phyloP scores from a whole-genome alignment of 1,139 yeast species.

The Meyerozyma sp. region DNA sequence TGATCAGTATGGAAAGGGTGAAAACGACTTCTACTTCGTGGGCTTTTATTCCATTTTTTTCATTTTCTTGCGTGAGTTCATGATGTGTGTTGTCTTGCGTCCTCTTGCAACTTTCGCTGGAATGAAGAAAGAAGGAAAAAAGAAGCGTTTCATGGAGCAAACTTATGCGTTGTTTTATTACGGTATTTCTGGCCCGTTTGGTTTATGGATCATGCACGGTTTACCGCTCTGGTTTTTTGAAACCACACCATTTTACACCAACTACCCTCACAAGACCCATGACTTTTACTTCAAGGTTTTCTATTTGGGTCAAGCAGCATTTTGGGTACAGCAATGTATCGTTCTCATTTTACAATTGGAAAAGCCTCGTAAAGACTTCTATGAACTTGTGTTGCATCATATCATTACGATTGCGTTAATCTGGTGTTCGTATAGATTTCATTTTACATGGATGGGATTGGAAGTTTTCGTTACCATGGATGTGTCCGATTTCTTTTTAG shows the following conservation, averaged over 20 bases:
- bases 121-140: conserved; percentile 51
- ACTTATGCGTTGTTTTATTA: conserved; percentile 79
- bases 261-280: conserved; percentile 81
- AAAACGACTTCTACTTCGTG: conserved; percentile 75
- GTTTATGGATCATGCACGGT: conserved; percentile 80
- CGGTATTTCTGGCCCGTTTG: conserved; percentile 78
- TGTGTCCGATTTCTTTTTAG: conserved; percentile 83
- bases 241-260: conserved; percentile 71
- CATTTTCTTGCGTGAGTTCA: conserved; percentile 85
- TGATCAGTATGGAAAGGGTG: conserved; percentile 79
- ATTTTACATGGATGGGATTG: conserved; percentile 93
- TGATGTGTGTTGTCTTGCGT: conserved; percentile 74
- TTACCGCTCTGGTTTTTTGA: conserved; percentile 87
- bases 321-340: conserved; percentile 94
- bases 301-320: conserved; percentile 90
- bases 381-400: conserved; percentile 90
- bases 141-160: conserved; percentile 88
- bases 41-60: conserved; percentile 77
- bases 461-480: conserved; percentile 95
- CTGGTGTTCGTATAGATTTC: conserved; percentile 88
- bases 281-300: conserved; percentile 68
- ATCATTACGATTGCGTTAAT: conserved; percentile 85
- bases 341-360: conserved; percentile 80
- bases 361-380: conserved; percentile 90
- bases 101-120: conserved; percentile 63